Base-by-base conservation (phyloP, 768 basidiomycete genomes). In the Mycena belliarum region DNA sequence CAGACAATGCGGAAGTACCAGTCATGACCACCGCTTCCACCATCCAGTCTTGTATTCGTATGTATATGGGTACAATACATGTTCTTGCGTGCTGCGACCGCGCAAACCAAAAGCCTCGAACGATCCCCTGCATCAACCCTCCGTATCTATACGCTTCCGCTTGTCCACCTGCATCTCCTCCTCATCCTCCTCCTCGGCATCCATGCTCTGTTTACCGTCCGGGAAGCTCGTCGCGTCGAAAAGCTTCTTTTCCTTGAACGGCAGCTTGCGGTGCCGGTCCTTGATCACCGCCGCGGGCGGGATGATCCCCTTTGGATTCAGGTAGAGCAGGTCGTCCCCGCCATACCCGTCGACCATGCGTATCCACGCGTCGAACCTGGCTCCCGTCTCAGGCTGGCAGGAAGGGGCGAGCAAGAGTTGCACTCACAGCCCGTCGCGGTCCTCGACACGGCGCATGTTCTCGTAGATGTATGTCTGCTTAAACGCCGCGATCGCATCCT, bases 1-100 rank as follows among this genome's bases (percentile, higher is more conserved):
- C 90, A 93, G 68, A 91, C 89, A 23, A 88, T 93, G 84, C 80
- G 93, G 68, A 92, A 92, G 74, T 93, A 90, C 81, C 93, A 95
- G 72, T 79, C 88, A 63, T 92, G 15, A 37, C n/a, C 25, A 18
- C 16, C 38, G 43, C 35, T 21, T 25, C 33, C 32, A 10, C 16
- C 20, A 8, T 61, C 24, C 49, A 32, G 29, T 32, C 29, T 32
- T 32, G 12, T 6, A 6, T 32, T 32, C 29, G 12, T 6, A 12
- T 32, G 29, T 32, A 6, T 32, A 32, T 32, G 29, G 7, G 29
- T 32, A 12, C 29, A 32, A 32, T 32, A 32, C 6, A 32, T 32
- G 12, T 12, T 12, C 29, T 6, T 32, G 29, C 29, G 12, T 6
- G 7, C 7, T 32, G 29, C 29, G 29, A 12, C n/a, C 29, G 29